These are phyloP conservation scores for Pseudopithomyces chartarum DNA, from an alignment of 2,329 filamentous ascomycete species.

Conservation along the genomic window DNA sequence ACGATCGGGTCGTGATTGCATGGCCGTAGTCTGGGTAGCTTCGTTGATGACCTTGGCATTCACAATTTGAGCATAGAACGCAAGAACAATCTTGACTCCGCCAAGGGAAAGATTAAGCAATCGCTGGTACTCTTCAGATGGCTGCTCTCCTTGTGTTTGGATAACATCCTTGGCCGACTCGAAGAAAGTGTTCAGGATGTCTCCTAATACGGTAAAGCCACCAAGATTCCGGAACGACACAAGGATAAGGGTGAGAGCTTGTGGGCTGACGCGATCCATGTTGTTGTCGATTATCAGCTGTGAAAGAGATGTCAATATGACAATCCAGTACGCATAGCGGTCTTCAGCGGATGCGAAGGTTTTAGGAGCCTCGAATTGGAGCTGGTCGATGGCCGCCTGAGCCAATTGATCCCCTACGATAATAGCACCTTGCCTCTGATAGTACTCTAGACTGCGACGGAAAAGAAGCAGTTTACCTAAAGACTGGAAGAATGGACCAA, in stretches of 20 bases:
- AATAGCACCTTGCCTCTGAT: conserved; percentile 64
- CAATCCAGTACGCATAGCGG: conserved; percentile 77
- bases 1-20: conserved; percentile 58
- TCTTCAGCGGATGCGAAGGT: conserved; percentile 62
- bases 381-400: conserved; percentile 69
- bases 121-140: conserved; percentile 50
- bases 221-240: conserved; percentile 83
- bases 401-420: conserved; percentile 72
- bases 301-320: conserved; percentile 76
- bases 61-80: conserved; percentile 77
- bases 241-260: conserved; percentile 71
- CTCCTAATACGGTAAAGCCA: conserved; percentile 75
- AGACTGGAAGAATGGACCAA: conserved; percentile 84
- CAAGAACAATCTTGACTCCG: conserved; percentile 80
- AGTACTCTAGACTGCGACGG: conserved; percentile 72
- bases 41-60: conserved; percentile 82
- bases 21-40: conserved; percentile 65
- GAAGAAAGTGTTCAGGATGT: conserved; percentile 72
- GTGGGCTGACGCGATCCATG: conserved; percentile 40
- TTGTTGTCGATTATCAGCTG: conserved; percentile 77
- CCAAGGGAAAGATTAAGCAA: conserved; percentile 57
- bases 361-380: conserved; percentile 58
- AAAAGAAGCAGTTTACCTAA: conserved; percentile 81
- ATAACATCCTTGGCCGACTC: conserved; percentile 59
- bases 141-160: conserved; percentile 47